Evolutionary conservation across 164 flowering plant genomes (phyloP).

Genomic region (Santalum album): DNA sequence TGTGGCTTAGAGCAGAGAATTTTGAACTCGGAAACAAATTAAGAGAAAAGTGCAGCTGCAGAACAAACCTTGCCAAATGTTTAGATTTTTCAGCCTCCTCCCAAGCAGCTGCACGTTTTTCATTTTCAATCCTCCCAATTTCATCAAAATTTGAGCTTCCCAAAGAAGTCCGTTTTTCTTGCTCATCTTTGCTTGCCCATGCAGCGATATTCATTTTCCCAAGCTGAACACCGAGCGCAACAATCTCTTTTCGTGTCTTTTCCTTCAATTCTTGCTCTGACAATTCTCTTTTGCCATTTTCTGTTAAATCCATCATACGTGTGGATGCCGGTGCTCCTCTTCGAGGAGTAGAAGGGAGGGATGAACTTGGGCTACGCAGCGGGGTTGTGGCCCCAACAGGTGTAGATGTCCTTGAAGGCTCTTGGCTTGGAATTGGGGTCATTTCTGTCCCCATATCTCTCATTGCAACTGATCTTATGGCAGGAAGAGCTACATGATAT

Average conservation of each 20-base stretch:
- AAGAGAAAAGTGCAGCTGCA: neutral
- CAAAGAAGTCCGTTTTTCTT: conserved; percentile 25
- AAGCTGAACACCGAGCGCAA: conserved; percentile 81
- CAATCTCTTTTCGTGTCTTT: conserved; percentile 77
- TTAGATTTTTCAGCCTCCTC: conserved; percentile 85
- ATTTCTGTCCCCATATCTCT: conserved; percentile 98
- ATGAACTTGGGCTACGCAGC: conserved; percentile 73
- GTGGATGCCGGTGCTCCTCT: conserved; percentile 48
- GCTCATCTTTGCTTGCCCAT: conserved; percentile 87
- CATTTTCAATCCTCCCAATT: conserved; percentile 36
- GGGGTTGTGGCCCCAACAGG: conserved; percentile 76
- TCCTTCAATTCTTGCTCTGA: conserved; percentile 67
- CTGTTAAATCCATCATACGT: conserved; percentile 25
- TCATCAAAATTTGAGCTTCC: conserved; percentile 28
- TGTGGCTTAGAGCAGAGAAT: neutral
- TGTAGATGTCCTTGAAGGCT: conserved; percentile 84
- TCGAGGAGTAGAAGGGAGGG: conserved; percentile 77
- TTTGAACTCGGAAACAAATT: no score
- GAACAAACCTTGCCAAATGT: conserved; percentile 64
- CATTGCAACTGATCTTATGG: conserved; percentile 66
- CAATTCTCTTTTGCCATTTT: conserved; percentile 31
- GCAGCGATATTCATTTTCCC: conserved; percentile 92
- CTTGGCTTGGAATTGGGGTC: conserved; percentile 85
- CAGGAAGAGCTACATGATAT: conserved; percentile 36
- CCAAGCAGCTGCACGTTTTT: conserved; percentile 79